These are phyloP conservation scores for Penicillium goetzii DNA, from an alignment of 495 filamentous ascomycete genomes.

Conservation along the genomic window DNA sequence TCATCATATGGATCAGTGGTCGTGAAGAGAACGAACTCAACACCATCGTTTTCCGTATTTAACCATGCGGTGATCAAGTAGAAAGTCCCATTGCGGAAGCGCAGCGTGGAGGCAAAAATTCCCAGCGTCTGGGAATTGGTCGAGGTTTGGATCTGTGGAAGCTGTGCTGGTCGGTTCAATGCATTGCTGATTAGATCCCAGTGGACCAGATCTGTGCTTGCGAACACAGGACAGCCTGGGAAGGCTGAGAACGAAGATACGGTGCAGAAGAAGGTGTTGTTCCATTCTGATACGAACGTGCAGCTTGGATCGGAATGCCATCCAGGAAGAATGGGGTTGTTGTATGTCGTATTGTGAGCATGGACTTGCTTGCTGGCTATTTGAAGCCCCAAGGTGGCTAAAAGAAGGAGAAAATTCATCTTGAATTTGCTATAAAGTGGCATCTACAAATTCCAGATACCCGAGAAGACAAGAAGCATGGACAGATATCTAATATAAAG, in stretches of 20 bases:
- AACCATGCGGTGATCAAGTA: conserved; percentile 23
- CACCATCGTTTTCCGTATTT: neutral
- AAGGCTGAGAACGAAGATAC: conserved; percentile 28
- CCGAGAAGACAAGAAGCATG: neutral
- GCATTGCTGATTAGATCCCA: conserved; percentile 34
- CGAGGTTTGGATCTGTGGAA: conserved; percentile 21
- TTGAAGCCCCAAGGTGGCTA: conserved; percentile 2
- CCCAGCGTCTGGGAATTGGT: conserved; percentile 26
- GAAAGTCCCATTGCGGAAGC: conserved; percentile 28
- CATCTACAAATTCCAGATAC: neutral
- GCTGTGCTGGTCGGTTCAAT: conserved; percentile 18
- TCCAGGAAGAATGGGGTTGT: conserved; percentile 32
- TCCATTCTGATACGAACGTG: conserved; percentile 26
- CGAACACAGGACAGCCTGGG: conserved; percentile 34
- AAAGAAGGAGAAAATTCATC: neutral
- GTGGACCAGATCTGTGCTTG: conserved; percentile 28
- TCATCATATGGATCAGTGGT: conserved; percentile 23
- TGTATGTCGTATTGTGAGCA: neutral
- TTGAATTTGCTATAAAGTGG: neutral
- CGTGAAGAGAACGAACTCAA: conserved; percentile 21
- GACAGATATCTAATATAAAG: neutral
- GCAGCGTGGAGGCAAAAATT: conserved; percentile 30
- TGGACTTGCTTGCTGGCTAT: neutral
- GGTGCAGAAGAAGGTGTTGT: conserved; percentile 27
- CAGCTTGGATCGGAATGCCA: conserved; percentile 36